Base-by-base conservation (phyloP, 345 rosid species). In the Mallotus nudiflorus region DNA sequence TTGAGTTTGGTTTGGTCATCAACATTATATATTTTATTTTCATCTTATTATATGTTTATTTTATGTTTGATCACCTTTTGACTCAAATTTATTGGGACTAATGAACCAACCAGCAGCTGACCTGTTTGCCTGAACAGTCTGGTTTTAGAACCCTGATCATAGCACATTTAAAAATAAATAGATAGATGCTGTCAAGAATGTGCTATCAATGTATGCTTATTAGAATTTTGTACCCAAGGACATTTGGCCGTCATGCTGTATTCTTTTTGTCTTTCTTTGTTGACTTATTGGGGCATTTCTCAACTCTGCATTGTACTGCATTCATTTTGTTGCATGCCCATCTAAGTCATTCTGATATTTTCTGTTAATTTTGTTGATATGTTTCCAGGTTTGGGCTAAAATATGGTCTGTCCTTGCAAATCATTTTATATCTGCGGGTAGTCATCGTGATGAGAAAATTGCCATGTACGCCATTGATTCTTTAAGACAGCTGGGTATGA, bases 401-500 rank as follows among this genome's bases (percentile, higher is more conserved):
- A 92, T 92, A 72, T 92, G 97, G 97, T 85, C 81, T 74, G 94
- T 92, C 76, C 82, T 92, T 69, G 96, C 96, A 60, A 89, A 88
- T 75, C 97, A 92, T 90, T 92, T 92, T 73, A 89, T 92, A 73
- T 76, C 91, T 75, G 97, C 97, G 51, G 97, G 97, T 62, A 92
- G 96, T 78, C 96, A 92, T 80, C 91, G 64, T 60, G 97, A 92
- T 79, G 89, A 89, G 84, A 92, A 92, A 84, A 87, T 92, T 82
- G 89, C 96, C 3, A 92, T 88, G 97, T 90, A 92, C 76, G 91
- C 97, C 77, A 90, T 92, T 78, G 97, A 92, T 88, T 92, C 97
- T 76, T 86, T 92, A 33, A 83, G 96, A 82, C 97, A 92, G 88
- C 96, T 92, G 57, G 89, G 93, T 27, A 85, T 92, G 94, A 92